Conservation (phyloP, 1,284 basidiomycete species). For the Pyrrhoderma lamaoense region DNA sequence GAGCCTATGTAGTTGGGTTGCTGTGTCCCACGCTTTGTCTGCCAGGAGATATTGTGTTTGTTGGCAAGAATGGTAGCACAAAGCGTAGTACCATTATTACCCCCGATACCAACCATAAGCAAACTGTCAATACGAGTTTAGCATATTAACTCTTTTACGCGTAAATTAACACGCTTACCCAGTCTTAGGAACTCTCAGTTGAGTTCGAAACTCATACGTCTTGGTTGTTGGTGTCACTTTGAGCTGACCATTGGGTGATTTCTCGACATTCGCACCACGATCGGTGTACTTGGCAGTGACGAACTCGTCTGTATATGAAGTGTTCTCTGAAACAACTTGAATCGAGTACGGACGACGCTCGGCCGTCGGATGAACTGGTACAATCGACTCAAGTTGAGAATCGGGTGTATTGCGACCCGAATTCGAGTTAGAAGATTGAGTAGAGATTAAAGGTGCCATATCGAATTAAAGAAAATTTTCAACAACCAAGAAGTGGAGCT, state of each 20-base stretch:
- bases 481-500: conserved; percentile 49
- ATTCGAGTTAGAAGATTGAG: conserved; percentile 41
- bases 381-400: conserved; percentile 54
- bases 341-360: conserved; percentile 71
- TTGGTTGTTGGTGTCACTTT: conserved; percentile 71
- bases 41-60: conserved; percentile 91
- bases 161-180: conserved; percentile 55
- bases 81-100: conserved; percentile 96
- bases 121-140: conserved; percentile 46
- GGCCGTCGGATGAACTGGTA: conserved; percentile 80
- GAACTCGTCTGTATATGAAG: conserved; percentile 71
- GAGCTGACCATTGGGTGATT: conserved; percentile 62
- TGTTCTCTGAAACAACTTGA: conserved; percentile 80
- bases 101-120: conserved; percentile 95
- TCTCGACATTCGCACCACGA: conserved; percentile 70
- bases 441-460: conserved; percentile 23
- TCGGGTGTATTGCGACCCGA: conserved; percentile 59
- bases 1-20: conserved; percentile 97
- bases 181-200: conserved; percentile 83
- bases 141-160: conserved; percentile 16
- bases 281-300: conserved; percentile 83
- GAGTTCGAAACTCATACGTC: conserved; percentile 88
- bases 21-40: conserved; percentile 89
- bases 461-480: conserved; percentile 29
- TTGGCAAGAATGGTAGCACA: conserved; percentile 96